Evolutionary conservation across 2,329 filamentous ascomycete species (phyloP).

Genomic region (Aspergillus tamarii): DNA sequence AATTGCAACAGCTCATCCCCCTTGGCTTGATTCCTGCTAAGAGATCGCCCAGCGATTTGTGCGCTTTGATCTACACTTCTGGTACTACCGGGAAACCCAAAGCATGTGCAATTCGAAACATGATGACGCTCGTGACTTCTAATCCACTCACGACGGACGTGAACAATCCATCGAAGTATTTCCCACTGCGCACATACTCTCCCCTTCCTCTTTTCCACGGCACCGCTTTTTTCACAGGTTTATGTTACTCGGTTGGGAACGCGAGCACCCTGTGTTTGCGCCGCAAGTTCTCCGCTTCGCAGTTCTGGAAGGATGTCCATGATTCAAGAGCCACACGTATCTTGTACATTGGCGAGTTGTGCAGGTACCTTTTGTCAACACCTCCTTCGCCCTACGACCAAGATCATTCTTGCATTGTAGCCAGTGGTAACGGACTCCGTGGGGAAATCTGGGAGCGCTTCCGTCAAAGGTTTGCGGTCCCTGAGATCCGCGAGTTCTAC

Average conservation of each 20-base stretch:
- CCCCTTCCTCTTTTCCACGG: conserved; percentile 54
- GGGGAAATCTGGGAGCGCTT: conserved; percentile 55
- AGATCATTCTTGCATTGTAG: conserved; percentile 49
- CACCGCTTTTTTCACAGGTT: conserved; percentile 50
- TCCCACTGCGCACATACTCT: conserved; percentile 51
- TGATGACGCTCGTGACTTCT: conserved; percentile 41
- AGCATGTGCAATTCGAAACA: conserved; percentile 47
- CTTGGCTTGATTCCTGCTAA: conserved; percentile 34
- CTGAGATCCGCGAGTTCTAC: conserved; percentile 54
- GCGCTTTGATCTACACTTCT: conserved; percentile 51
- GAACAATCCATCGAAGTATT: conserved; percentile 45
- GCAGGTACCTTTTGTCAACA: conserved; percentile 51
- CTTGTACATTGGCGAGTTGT: conserved; percentile 54
- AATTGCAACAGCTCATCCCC: conserved; percentile 31
- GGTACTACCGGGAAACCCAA: conserved; percentile 55
- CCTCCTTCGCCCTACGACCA: conserved; percentile 50
- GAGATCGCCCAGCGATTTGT: conserved; percentile 38
- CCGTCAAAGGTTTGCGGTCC: conserved; percentile 46
- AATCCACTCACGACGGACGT: conserved; percentile 41
- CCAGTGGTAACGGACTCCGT: conserved; percentile 52
- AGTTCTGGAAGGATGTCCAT: conserved; percentile 51
- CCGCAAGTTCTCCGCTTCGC: conserved; percentile 50
- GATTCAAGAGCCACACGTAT: conserved; percentile 48
- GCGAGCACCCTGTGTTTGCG: conserved; percentile 48
- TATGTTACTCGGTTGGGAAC: conserved; percentile 46